Evolutionary conservation across 306 rosid genomes (phyloP).

Genomic region (Morella rubra): DNA sequence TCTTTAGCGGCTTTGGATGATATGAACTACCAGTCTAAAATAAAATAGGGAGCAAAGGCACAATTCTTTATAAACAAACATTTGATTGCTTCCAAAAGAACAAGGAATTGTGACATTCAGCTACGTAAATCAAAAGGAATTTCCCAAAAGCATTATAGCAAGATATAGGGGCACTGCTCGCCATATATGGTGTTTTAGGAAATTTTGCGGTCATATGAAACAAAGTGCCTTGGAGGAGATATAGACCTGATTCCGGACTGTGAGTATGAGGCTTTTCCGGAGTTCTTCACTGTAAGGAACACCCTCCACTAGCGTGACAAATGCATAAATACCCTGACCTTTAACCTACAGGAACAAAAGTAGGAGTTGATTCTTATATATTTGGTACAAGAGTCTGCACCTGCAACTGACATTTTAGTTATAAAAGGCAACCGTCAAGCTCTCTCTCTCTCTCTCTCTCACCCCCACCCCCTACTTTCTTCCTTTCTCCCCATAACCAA

Average conservation of each 20-base stretch:
- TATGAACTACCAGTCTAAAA: neutral
- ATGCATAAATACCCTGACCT: slow-evolving; percentile 96
- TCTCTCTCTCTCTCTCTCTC: neutral
- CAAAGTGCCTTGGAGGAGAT: slow-evolving; percentile 17
- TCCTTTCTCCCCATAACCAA: neutral
- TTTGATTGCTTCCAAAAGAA: neutral
- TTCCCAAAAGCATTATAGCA: neutral
- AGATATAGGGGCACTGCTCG: neutral
- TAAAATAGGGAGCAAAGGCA: neutral
- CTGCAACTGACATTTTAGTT: slow-evolving; percentile 13
- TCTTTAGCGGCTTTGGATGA: neutral
- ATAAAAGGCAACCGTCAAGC: neutral
- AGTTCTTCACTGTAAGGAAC: slow-evolving; percentile 88
- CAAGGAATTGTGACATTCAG: neutral
- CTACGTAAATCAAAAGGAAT: neutral
- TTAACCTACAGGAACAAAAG: slow-evolving; percentile 59
- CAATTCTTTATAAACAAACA: neutral
- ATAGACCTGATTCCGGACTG: slow-evolving; percentile 82
- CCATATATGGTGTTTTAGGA: neutral
- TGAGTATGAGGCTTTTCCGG: slow-evolving; percentile 70
- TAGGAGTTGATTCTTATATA: slow-evolving; percentile 28
- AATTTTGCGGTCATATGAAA: slow-evolving; percentile 7
- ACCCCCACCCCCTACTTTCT: neutral
- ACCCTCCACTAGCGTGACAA: slow-evolving; percentile 84
- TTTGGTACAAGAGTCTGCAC: slow-evolving; percentile 17